Evolutionary conservation across 2,329 filamentous ascomycete species (phyloP).

Genomic region (Sordariomycetes sp.): DNA sequence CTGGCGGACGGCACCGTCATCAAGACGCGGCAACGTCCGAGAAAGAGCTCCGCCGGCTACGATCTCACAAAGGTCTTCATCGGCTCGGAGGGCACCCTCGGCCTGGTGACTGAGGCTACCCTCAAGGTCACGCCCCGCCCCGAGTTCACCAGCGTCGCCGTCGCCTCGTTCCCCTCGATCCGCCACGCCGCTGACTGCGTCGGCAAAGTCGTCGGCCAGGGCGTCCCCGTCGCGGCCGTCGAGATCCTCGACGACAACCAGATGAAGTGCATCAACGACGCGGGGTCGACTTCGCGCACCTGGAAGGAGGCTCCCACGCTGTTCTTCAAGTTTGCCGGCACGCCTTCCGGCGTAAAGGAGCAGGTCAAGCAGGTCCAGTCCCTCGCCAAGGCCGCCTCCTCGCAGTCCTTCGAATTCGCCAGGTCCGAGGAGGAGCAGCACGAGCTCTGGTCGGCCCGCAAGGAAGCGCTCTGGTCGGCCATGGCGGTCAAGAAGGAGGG

Average conservation of each 20-base stretch:
- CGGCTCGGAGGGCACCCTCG: conserved; percentile 84
- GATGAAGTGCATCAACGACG: conserved; percentile 62
- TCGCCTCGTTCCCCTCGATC: conserved; percentile 50
- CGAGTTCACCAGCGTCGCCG: conserved; percentile 70
- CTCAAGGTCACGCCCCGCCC: conserved; percentile 80
- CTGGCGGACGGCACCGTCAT: conserved; percentile 84
- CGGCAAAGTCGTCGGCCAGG: conserved; percentile 67
- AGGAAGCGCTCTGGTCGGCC: conserved; percentile 76
- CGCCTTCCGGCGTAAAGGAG: conserved; percentile 63
- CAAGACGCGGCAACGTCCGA: conserved; percentile 78
- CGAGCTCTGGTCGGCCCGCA: conserved; percentile 75
- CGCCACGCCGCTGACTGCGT: conserved; percentile 72
- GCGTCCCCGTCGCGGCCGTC: conserved; percentile 80
- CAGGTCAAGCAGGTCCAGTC: conserved; percentile 60
- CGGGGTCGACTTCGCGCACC: conserved; percentile 53
- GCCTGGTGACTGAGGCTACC: conserved; percentile 83
- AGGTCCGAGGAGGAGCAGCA: conserved; percentile 57
- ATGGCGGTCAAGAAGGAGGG: conserved; percentile 55
- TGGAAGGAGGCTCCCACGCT: conserved; percentile 70
- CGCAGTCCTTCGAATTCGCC: conserved; percentile 71
- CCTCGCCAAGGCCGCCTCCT: conserved; percentile 52
- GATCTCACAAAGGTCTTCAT: conserved; percentile 85
- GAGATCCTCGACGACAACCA: conserved; percentile 90
- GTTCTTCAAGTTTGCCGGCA: conserved; percentile 79
- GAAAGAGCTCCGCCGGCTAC: conserved; percentile 87